Percentiles rank a stretch among this genome's conserved stretches.
phyloP scores from a whole-genome alignment of 2,329 filamentous ascomycete genomes.

The Mollisia scopiformis region DNA sequence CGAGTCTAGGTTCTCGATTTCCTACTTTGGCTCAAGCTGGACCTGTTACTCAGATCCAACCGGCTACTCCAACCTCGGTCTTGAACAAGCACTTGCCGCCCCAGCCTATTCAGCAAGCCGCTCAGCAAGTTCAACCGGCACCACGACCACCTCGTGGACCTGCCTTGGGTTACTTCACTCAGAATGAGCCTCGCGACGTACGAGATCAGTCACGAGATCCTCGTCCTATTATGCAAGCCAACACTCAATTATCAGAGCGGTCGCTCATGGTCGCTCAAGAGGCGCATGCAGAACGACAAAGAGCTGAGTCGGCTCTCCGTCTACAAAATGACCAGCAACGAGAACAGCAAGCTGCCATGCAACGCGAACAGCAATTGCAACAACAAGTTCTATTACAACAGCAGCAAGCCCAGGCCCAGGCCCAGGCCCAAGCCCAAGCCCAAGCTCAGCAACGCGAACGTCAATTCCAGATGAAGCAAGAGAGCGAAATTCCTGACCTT shows the following conservation, averaged over 20 bases:
- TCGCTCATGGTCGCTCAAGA: slow-evolving; percentile 33
- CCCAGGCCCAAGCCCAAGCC: no score
- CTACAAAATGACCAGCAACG: slow-evolving; percentile 28
- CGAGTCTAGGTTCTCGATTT: slow-evolving; percentile 30
- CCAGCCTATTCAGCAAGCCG: slow-evolving; percentile 28
- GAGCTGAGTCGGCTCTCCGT: slow-evolving; percentile 29
- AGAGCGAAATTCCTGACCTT: slow-evolving; percentile 36
- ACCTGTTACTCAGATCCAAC: slow-evolving; percentile 33
- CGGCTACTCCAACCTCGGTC: slow-evolving; percentile 26
- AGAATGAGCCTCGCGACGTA: slow-evolving; percentile 15
- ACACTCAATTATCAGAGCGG: slow-evolving; percentile 27
- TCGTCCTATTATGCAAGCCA: slow-evolving; percentile 29
- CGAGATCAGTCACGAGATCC: slow-evolving; percentile 2
- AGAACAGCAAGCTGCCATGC: slow-evolving; percentile 18
- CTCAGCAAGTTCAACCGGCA: slow-evolving; percentile 24
- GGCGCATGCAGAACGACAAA: slow-evolving; percentile 30
- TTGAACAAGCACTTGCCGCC: slow-evolving; percentile 30
- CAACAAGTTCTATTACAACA: slow-evolving; percentile 13
- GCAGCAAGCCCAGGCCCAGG: slow-evolving; percentile 15
- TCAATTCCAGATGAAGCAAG: slow-evolving; percentile 35
- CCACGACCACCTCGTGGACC: slow-evolving; percentile 29
- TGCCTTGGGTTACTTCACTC: slow-evolving; percentile 32
- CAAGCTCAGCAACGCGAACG: slow-evolving; percentile 26
- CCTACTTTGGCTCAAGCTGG: slow-evolving; percentile 37
- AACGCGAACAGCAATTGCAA: slow-evolving; percentile 13